A percentile compares a stretch with the other conserved stretches of the same genome.
phyloP scores from a whole-genome alignment of 176 grass and related monocot species.

The Bromus sterilis region DNA sequence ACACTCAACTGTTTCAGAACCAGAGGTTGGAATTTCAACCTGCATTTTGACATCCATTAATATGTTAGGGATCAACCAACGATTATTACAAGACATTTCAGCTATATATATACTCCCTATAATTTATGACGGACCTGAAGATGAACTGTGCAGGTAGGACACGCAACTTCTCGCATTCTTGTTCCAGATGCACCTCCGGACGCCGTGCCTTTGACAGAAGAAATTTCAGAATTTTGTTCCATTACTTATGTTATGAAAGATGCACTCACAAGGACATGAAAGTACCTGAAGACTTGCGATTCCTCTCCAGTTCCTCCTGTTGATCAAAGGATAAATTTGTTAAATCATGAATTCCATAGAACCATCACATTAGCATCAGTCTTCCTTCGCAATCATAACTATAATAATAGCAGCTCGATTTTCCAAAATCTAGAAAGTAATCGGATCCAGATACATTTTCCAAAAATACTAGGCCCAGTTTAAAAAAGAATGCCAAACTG shows the following conservation, averaged over 20 bases:
- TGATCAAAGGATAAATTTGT: conserved; percentile 22
- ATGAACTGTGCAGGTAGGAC: conserved; percentile 96
- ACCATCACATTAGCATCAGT: background rate
- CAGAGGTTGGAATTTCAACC: conserved; percentile 86
- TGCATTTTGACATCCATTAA: conserved; percentile 35
- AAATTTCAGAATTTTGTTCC: background rate
- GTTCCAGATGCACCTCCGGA: conserved; percentile 44
- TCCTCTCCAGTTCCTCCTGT: conserved; percentile 95
- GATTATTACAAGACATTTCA: background rate
- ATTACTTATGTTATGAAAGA: background rate
- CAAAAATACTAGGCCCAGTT: background rate
- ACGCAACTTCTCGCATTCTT: conserved; percentile 86
- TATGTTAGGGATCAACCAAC: background rate
- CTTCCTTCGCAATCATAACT: background rate
- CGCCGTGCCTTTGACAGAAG: conserved; percentile 31
- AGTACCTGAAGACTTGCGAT: conserved; percentile 79
- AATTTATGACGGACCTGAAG: conserved; percentile 60
- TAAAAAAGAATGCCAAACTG: background rate
- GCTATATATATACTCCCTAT: background rate
- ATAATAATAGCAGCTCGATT: background rate
- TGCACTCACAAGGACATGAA: background rate
- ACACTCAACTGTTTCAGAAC: conserved; percentile 94
- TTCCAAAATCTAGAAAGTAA: background rate
- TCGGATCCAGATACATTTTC: background rate
- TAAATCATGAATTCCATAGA: conserved; percentile 10